Evolutionary conservation across 257 asterid genomes (phyloP).

Genomic region (Capsicum baccatum): DNA sequence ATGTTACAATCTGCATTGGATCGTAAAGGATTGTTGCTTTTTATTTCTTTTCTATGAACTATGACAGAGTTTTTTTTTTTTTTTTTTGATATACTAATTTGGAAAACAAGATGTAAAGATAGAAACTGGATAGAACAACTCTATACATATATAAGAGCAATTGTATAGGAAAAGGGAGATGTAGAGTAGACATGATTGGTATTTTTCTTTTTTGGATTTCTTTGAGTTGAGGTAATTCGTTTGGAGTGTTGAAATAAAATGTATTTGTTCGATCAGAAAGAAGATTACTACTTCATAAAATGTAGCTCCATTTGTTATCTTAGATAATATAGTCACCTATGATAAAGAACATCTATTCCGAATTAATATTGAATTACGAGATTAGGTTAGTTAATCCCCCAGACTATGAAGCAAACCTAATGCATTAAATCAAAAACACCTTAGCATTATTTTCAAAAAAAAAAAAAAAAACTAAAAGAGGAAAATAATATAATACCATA

Average conservation of each 20-base stretch:
- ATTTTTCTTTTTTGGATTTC: no score
- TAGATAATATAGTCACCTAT: conserved; percentile 1
- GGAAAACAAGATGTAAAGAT: no score
- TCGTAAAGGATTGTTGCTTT: neutral
- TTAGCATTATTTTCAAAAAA: neutral
- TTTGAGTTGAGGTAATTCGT: no score
- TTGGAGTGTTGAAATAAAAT: no score
- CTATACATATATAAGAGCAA: no score
- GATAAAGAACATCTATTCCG: neutral
- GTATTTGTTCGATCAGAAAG: no score
- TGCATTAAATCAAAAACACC: neutral
- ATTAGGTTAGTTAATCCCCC: neutral
- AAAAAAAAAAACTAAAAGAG: neutral
- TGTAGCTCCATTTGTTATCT: neutral
- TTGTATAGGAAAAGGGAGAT: no score
- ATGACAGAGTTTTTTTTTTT: neutral
- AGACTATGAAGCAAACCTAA: neutral
- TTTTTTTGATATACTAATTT: no score
- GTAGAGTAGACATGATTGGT: no score
- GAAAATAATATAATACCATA: neutral
- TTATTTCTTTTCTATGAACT: neutral
- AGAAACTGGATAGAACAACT: no score
- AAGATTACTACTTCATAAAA: conserved; percentile 6
- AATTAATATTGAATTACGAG: neutral
- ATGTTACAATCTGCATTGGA: neutral